phyloP scores from a whole-genome alignment of 148 eudicot genomes.

The Chenopodium quinoa region DNA sequence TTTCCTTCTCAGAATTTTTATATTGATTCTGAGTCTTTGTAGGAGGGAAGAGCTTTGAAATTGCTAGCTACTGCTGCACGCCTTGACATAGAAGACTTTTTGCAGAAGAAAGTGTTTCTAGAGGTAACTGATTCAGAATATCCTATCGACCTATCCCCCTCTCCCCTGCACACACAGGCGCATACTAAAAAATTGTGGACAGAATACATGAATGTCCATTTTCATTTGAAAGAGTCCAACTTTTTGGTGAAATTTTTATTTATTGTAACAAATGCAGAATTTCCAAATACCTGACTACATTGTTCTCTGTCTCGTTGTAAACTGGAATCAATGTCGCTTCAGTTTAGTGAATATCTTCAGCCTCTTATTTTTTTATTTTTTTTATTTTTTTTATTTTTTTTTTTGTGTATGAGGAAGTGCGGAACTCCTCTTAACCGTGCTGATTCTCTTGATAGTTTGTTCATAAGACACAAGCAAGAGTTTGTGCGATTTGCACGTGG shows the following conservation, averaged over 20 bases:
- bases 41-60: conserved; percentile 96
- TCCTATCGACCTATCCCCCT: not conserved
- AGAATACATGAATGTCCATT: not conserved
- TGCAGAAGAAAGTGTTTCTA: conserved; percentile 92
- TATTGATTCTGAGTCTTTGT: conserved; percentile 16
- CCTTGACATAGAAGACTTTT: conserved; percentile 95
- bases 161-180: not conserved
- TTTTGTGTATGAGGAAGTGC: too few relatives aligned
- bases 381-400: too few relatives aligned
- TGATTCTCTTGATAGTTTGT: too few relatives aligned
- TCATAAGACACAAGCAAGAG: not conserved
- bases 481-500: not conserved
- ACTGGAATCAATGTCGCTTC: too few relatives aligned
- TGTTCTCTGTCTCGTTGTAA: not conserved
- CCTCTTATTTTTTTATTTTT: too few relatives aligned
- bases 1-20: not conserved
- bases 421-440: too few relatives aligned
- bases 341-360: too few relatives aligned
- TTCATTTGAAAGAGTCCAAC: not conserved
- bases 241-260: not conserved
- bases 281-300: not conserved
- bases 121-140: conserved; percentile 52
- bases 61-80: conserved; percentile 93
- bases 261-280: not conserved
- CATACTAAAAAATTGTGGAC: not conserved